Percentiles rank a stretch among this genome's conserved stretches.
Evolutionary conservation across 306 rosid species (phyloP).

Genomic region (Crotalaria pallida): DNA sequence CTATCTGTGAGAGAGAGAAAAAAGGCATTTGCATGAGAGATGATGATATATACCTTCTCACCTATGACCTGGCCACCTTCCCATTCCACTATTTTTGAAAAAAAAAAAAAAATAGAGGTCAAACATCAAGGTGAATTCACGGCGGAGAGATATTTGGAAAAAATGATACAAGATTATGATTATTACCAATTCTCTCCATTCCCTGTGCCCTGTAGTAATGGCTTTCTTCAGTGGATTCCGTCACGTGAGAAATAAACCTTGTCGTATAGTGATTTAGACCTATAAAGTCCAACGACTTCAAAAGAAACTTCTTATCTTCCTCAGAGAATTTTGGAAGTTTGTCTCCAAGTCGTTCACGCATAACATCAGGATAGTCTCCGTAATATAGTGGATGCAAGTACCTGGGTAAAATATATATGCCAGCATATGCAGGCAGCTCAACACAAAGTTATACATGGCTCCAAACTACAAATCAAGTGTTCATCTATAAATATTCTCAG

Average conservation of each 20-base stretch:
- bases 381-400: constrained; percentile 61
- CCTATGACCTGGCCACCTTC: constrained; percentile 86
- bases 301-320: constrained; percentile 61
- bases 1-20: too few relatives aligned
- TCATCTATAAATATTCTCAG: background rate
- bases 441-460: constrained; percentile 4
- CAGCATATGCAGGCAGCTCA: constrained; percentile 13
- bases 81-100: constrained; percentile 74
- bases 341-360: constrained; percentile 74
- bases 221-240: constrained; percentile 30
- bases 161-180: background rate
- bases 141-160: background rate
- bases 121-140: constrained; percentile 15
- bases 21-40: constrained; percentile 6
- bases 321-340: constrained; percentile 79
- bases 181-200: constrained; percentile 61
- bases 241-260: constrained; percentile 67
- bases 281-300: constrained; percentile 61
- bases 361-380: constrained; percentile 81
- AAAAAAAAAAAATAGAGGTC: constrained; percentile 23
- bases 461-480: background rate
- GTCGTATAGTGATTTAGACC: constrained; percentile 89
- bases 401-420: constrained; percentile 40
- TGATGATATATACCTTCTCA: constrained; percentile 55
- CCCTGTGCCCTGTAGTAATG: constrained; percentile 48